phyloP scores from a whole-genome alignment of 169 alveolate species.

The Babesia ovis region DNA sequence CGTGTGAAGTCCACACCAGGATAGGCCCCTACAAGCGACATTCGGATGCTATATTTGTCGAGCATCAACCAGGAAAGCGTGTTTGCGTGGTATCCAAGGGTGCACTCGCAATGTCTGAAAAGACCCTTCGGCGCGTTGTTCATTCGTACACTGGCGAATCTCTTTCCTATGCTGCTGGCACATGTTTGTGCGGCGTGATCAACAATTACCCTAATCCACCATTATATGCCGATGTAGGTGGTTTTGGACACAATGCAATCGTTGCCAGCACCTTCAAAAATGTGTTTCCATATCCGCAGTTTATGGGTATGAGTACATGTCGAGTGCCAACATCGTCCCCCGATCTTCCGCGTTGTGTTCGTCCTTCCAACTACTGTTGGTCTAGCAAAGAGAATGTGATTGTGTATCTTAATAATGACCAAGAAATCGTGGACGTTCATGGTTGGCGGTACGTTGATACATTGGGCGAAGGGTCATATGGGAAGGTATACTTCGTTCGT shows the following conservation, averaged over 20 bases:
- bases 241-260: not conserved
- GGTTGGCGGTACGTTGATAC: slow-evolving; percentile 65
- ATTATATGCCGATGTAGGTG: not conserved
- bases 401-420: slow-evolving; percentile 46
- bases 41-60: slow-evolving; percentile 9
- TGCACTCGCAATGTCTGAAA: not conserved
- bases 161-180: not conserved
- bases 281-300: not conserved
- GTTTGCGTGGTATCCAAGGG: slow-evolving; percentile 27
- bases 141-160: not conserved
- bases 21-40: slow-evolving; percentile 15
- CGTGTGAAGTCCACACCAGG: not conserved
- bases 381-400: not conserved
- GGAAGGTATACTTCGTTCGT: slow-evolving; percentile 59
- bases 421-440: slow-evolving; percentile 53
- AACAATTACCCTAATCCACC: not conserved
- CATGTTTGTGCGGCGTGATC: not conserved
- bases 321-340: slow-evolving; percentile 12
- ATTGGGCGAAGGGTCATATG: slow-evolving; percentile 66
- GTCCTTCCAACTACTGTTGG: not conserved
- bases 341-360: not conserved
- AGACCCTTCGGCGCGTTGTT: slow-evolving; percentile 2
- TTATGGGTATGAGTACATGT: slow-evolving; percentile 10
- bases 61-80: slow-evolving; percentile 7
- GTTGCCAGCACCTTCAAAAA: not conserved